Evolutionary conservation across 2,329 filamentous ascomycete genomes (phyloP).

Genomic region (Phialophora expanda): DNA sequence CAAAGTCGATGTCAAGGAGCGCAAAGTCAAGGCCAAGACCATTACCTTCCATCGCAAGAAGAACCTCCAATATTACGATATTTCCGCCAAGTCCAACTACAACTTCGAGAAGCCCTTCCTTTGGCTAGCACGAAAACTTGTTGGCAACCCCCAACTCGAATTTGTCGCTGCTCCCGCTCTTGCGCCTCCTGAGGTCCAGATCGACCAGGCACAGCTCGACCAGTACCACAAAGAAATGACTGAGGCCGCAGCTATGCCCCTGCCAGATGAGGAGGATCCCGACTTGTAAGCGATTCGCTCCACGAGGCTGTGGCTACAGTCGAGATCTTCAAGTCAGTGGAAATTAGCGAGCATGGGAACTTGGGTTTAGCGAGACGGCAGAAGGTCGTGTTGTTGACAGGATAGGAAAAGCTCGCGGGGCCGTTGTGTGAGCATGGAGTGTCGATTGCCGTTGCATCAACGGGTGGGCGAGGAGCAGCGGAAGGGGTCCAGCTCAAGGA

Average conservation of each 20-base stretch:
- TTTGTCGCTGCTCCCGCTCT: constrained; percentile 95
- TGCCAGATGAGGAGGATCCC: constrained; percentile 92
- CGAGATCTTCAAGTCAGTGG: constrained; percentile 8
- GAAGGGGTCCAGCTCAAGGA: not conserved
- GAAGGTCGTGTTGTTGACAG: constrained; percentile 31
- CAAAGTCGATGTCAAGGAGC: constrained; percentile 99
- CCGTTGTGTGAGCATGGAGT: not conserved
- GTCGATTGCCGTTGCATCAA: not conserved
- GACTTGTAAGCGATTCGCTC: constrained; percentile 51
- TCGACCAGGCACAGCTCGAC: constrained; percentile 81
- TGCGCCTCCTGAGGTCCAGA: constrained; percentile 87
- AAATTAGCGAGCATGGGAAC: constrained; percentile 16
- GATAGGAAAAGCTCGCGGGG: constrained; percentile 2
- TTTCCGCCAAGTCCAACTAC: constrained; percentile 99
- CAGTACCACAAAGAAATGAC: constrained; percentile 90
- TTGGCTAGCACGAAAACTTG: constrained; percentile 97
- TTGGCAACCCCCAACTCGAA: constrained; percentile 91
- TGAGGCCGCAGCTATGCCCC: constrained; percentile 77
- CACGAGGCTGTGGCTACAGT: not conserved
- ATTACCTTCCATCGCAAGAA: constrained; percentile 99
- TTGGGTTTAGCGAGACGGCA: constrained; percentile 34
- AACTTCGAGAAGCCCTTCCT: constrained; percentile 99
- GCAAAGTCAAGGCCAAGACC: constrained; percentile 99
- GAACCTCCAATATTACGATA: constrained; percentile 99
- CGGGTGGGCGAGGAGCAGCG: not conserved